Conservation (phyloP, 768 basidiomycete genomes). For the Coprinellus micaceus region DNA sequence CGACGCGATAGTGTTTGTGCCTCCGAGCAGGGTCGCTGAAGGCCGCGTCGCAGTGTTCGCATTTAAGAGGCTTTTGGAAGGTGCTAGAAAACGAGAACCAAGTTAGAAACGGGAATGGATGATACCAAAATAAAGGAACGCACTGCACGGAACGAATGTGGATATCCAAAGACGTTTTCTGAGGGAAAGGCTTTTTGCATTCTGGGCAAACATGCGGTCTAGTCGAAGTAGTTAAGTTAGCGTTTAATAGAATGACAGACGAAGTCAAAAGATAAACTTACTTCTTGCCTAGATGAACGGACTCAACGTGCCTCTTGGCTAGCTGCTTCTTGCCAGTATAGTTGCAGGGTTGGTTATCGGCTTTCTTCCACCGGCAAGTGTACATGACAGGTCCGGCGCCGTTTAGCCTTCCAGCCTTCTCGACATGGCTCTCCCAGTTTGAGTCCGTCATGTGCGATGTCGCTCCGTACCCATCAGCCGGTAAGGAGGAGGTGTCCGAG, state of each 20-base stretch:
- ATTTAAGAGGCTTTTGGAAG: conserved; percentile 50
- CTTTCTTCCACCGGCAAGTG: conserved; percentile 11
- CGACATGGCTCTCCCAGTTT: conserved; percentile 12
- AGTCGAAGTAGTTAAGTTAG: background rate
- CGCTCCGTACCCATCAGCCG: background rate
- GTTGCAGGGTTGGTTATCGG: conserved; percentile 12
- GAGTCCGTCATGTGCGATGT: background rate
- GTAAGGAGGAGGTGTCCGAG: background rate
- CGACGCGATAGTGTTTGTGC: conserved; percentile 36
- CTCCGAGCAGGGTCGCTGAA: conserved; percentile 67
- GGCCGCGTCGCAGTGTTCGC: conserved; percentile 42
- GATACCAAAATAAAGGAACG: conserved; percentile 11
- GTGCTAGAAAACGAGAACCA: conserved; percentile 37
- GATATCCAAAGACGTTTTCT: conserved; percentile 57
- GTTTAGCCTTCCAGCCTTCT: conserved; percentile 4
- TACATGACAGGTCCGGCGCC: conserved; percentile 9
- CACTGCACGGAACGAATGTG: conserved; percentile 51
- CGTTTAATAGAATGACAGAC: background rate
- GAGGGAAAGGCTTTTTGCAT: conserved; percentile 51
- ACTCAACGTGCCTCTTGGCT: conserved; percentile 65
- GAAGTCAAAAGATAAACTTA: conserved; percentile 25
- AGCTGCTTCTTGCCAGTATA: conserved; percentile 45
- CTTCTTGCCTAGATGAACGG: conserved; percentile 60
- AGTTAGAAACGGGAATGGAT: background rate
- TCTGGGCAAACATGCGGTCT: conserved; percentile 52